Base-by-base conservation (phyloP, 257 asterid species). In the Scutellaria baicalensis region DNA sequence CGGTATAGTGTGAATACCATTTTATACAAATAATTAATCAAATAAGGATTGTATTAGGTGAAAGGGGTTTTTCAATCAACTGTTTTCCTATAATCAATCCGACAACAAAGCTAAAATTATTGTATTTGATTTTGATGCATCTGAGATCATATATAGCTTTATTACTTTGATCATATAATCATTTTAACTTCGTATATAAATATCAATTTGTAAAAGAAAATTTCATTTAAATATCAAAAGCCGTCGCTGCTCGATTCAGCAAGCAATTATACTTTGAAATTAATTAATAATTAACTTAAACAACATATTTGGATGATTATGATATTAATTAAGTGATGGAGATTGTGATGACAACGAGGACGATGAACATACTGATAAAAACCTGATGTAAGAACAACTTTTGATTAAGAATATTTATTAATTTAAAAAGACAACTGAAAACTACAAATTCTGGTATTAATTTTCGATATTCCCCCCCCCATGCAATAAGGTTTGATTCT, bases 51-150 rank as follows among this genome's bases (percentile, higher is more conserved):
- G 83, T 66, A 80, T 74, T 76, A 73, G 82, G 82, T 79, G 78
- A 76, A 79, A 75, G 44, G 80, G 64, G n/a, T 27, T 68, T 72
- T 75, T 78, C 80, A 66, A 69, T 59, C 69, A 75, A 73, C 73
- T 60, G 64, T 64, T 47, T 56, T 20, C 63, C 50, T 40, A 68
- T 44, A 52, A 58, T 47, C 40, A 17, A 68, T 14, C 70, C 67
- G 51, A 56, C 80, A 74, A 45, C 23, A 55, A 48, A 68, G 42
- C 66, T 40, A 42, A 71, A 48, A 54, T 64, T 43, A 79, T 66
- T 42, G 52, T 36, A 70, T 75, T 55, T 85, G 95, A 88, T 88
- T 85, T 79, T 77, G 90, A 88, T 88, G 87, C 89, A 74, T 87
- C 91, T 87, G 89, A 85, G 82, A 70, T 87, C 85, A 87, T 71